phyloP scores from a whole-genome alignment of 805 yeast species.

The Sugiyamaella marilandica region DNA sequence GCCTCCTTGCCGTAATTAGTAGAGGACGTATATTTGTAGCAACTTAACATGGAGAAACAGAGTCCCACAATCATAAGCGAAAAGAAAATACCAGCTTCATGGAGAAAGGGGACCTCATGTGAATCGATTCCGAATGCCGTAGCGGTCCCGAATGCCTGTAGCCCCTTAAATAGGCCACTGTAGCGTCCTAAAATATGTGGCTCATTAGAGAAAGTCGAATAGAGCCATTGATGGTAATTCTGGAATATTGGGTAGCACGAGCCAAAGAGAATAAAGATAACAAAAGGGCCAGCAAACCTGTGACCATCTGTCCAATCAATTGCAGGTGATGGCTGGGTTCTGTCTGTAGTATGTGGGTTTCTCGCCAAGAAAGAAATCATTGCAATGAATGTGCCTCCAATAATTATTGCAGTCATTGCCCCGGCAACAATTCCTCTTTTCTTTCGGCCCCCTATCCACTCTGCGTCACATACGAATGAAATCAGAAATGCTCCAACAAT shows the following conservation, averaged over 20 bases:
- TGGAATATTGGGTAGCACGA: conserved; percentile 55
- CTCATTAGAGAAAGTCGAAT: conserved; percentile 54
- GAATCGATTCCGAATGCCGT: conserved; percentile 4
- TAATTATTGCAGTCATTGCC: conserved; percentile 1
- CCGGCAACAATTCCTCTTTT: conserved; percentile 4
- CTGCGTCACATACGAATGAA: conserved; percentile 3
- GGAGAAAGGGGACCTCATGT: not conserved
- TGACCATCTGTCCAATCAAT: conserved; percentile 40
- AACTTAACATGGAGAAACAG: not conserved
- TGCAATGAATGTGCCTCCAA: not conserved
- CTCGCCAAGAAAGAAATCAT: conserved; percentile 1
- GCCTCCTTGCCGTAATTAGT: conserved; percentile 6
- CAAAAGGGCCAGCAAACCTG: conserved; percentile 51
- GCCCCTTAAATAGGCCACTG: conserved; percentile 57
- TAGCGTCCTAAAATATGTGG: conserved; percentile 50
- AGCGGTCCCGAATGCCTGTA: conserved; percentile 60
- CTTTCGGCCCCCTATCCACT: conserved; percentile 1
- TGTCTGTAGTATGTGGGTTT: conserved; percentile 45
- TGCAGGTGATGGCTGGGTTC: conserved; percentile 66
- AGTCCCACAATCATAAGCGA: conserved; percentile 1
- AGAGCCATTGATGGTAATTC: conserved; percentile 49
- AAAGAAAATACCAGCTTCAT: conserved; percentile 2
- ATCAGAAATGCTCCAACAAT: conserved; percentile 40
- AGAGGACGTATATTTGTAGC: conserved; percentile 3
- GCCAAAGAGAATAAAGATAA: conserved; percentile 58